These are phyloP conservation scores for Candida sp. DNA, from an alignment of 1,139 yeast genomes.

Conservation along the genomic window DNA sequence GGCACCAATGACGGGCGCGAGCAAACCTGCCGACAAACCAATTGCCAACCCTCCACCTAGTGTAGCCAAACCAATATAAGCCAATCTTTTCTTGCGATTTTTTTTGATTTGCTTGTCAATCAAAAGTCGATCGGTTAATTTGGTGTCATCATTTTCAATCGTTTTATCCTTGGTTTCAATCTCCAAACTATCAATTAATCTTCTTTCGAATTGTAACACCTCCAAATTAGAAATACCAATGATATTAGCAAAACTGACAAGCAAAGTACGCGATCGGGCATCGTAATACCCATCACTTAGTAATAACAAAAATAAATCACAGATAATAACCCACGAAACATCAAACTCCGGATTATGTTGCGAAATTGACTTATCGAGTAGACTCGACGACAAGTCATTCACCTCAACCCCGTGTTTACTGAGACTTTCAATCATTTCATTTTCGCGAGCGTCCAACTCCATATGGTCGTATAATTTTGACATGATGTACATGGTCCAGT, in stretches of 20 bases:
- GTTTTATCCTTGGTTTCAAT: constrained; percentile 64
- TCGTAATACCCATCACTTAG: constrained; percentile 88
- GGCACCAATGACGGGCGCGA: constrained; percentile 98
- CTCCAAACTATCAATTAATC: constrained; percentile 87
- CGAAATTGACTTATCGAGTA: constrained; percentile 41
- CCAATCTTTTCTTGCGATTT: constrained; percentile 64
- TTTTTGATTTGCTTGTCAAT: constrained; percentile 67
- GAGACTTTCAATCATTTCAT: constrained; percentile 82
- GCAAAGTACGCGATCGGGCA: constrained; percentile 76
- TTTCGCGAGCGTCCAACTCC: constrained; percentile 69
- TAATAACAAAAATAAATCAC: constrained; percentile 81
- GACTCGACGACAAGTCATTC: constrained; percentile 61
- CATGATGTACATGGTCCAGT: constrained; percentile 81
- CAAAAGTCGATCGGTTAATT: constrained; percentile 71
- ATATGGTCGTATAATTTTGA: constrained; percentile 77
- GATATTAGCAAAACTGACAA: constrained; percentile 61
- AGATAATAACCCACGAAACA: constrained; percentile 87
- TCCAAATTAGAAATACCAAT: constrained; percentile 62
- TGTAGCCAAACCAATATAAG: constrained; percentile 93
- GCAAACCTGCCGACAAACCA: constrained; percentile 93
- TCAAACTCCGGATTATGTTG: constrained; percentile 48
- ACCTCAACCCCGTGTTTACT: constrained; percentile 82
- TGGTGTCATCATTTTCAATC: constrained; percentile 59
- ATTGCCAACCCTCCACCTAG: constrained; percentile 95
- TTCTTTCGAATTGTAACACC: constrained; percentile 82